Conservation (phyloP, 257 asterid species). For the Nicotiana benthamiana region DNA sequence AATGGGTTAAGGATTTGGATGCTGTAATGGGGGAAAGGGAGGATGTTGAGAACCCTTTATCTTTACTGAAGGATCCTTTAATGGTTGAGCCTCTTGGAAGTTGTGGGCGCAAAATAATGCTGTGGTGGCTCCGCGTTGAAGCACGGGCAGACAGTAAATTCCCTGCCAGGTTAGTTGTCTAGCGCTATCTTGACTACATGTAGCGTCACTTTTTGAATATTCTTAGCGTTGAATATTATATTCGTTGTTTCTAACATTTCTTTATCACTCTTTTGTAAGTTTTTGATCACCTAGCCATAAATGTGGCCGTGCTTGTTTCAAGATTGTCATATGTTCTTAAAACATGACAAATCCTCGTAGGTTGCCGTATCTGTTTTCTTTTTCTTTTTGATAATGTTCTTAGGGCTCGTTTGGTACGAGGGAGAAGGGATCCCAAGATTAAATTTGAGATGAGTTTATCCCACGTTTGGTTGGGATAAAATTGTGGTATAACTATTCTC, state of each 20-base stretch:
- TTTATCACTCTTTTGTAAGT: background rate
- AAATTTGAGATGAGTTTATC: no score
- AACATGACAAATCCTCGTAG: background rate
- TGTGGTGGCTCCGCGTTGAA: conserved; percentile 99
- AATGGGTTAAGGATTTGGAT: conserved; percentile 75
- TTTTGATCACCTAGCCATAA: background rate
- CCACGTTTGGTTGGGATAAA: no score
- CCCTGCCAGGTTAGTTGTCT: conserved; percentile 75
- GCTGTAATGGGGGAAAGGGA: conserved; percentile 37
- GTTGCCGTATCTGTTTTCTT: background rate
- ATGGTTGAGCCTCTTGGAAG: conserved; percentile 92
- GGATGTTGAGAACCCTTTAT: conserved; percentile 60
- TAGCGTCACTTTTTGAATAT: background rate
- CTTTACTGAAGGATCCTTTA: conserved; percentile 62
- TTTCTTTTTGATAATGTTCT: background rate
- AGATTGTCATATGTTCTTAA: background rate
- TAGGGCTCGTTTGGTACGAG: no score
- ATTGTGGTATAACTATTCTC: no score
- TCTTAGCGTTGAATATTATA: background rate
- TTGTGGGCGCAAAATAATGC: conserved; percentile 78
- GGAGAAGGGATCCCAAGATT: no score
- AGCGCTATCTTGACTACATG: background rate
- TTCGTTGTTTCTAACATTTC: background rate
- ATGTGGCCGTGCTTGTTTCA: background rate
- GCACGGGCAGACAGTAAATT: conserved; percentile 95